A percentile compares a stretch with the other conserved stretches of the same genome.
phyloP scores from a whole-genome alignment of 306 rosid species.

The Clitoria ternatea region DNA sequence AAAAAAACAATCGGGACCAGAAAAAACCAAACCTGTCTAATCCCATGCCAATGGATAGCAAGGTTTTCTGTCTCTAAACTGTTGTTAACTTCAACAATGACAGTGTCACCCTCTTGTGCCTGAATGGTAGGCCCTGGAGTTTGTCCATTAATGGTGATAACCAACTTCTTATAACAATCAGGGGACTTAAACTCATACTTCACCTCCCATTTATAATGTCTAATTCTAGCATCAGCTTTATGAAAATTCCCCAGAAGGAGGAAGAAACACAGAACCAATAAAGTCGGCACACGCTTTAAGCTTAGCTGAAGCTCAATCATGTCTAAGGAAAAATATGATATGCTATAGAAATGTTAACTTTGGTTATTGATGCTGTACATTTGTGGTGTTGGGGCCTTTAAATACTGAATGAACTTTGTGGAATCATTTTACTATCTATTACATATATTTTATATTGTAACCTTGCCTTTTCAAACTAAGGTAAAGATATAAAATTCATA shows the following conservation, averaged over 20 bases:
- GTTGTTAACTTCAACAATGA: conserved; percentile 68
- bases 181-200: conserved; percentile 72
- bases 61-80: conserved; percentile 62
- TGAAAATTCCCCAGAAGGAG: conserved; percentile 13
- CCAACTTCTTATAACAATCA: conserved; percentile 72
- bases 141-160: conserved; percentile 62
- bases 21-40: conserved; percentile 56
- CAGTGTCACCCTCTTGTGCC: conserved; percentile 74
- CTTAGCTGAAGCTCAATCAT: conserved; percentile 20
- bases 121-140: conserved; percentile 82
- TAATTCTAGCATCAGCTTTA: conserved; percentile 45
- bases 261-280: conserved; percentile 30
- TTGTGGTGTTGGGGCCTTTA: background rate
- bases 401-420: background rate
- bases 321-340: background rate
- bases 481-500: background rate
- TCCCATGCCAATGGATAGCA: conserved; percentile 94
- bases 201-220: conserved; percentile 64
- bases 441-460: background rate
- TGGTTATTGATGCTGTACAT: background rate
- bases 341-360: background rate
- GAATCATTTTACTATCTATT: background rate
- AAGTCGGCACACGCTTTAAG: conserved; percentile 2
- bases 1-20: background rate
- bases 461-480: conserved; percentile 17